Conservation (phyloP, 176 grass and related monocot genomes). For the Zea luxurians region DNA sequence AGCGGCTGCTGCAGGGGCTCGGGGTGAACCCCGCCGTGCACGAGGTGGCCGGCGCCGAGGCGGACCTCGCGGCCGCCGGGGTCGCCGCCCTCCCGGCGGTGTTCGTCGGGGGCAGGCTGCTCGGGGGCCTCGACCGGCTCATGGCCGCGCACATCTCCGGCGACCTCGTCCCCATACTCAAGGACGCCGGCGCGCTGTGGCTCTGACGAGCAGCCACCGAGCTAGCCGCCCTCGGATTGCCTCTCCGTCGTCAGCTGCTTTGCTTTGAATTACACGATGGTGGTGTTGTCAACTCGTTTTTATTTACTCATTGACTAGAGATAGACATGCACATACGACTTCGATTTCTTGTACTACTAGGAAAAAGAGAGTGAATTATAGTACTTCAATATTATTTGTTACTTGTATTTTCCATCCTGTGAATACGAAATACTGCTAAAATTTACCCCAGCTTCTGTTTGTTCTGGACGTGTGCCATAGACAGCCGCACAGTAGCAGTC, state of each 20-base stretch:
- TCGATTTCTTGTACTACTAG: background rate
- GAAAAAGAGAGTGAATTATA: background rate
- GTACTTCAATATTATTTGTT: conserved; percentile 10
- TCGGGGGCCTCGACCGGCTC: conserved; percentile 76
- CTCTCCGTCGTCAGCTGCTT: background rate
- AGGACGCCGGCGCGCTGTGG: conserved; percentile 88
- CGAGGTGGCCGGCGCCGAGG: conserved; percentile 69
- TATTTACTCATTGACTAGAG: background rate
- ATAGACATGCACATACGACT: background rate
- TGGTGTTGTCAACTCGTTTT: conserved; percentile 23
- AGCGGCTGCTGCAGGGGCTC: conserved; percentile 74
- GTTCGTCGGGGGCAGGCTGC: conserved; percentile 78
- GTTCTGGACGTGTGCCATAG: background rate
- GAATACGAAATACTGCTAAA: conserved; percentile 38
- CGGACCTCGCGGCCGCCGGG: conserved; percentile 36
- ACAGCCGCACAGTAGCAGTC: background rate
- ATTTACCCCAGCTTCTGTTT: background rate
- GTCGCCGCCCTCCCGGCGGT: conserved; percentile 59
- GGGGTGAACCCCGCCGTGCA: conserved; percentile 81
- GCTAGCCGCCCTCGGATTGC: background rate
- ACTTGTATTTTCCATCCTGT: conserved; percentile 36
- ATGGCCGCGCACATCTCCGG: conserved; percentile 95
- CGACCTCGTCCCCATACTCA: conserved; percentile 92
- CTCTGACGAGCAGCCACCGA: conserved; percentile 35
- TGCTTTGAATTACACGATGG: conserved; percentile 22